Evolutionary conservation across 2,329 filamentous ascomycete genomes (phyloP), one percentile per base, ranked within the genome.

Genomic region (Furcasterigmium furcatum): DNA sequence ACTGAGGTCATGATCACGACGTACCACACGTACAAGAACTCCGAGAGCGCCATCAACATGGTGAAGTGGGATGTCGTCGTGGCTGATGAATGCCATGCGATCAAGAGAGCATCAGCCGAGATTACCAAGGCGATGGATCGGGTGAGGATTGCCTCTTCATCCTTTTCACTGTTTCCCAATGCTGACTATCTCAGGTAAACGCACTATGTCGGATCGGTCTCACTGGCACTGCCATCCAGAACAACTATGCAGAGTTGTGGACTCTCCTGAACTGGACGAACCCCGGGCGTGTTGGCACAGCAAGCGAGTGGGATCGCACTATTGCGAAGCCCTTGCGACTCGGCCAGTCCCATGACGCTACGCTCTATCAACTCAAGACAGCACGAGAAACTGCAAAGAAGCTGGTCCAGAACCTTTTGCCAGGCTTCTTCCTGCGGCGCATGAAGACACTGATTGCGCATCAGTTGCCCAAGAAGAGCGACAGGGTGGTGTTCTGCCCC

Each of bases 171-270:
- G 38, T 13, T 18, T 9, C 38, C 13, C 19, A 10, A 19, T 2
- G 7, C 10, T 14, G 6, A 14, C 19, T 4, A 16, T 12, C 6
- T 14, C n/a, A 40, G 50, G 74, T 97, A 55, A 99, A 99, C 56
- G 84, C 91, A 0, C 77, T 97, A 3, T 97, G 94, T 59, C 82
- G 94, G 27, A 91, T 99, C 49, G 94, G 94, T 0, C 74, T 99
- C 9, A 97, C 91, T 0, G 94, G 94, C 2, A 99, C 94, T 0
- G 92, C 92, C 0, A 96, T 99, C 38, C 94, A 99, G 61, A 99
- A 99, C 65, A 94, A 89, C 54, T 99, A 99, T 62, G 90, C 96
- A 60, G 94, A 99, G 63, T 76, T 99, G 1, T 99, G 92, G 92
- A 95, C 91, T 0, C 73, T 99, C 0, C 73, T 99, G 3, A 95